These are phyloP conservation scores for Lichtheimia ramosa DNA, from an alignment of 371 early-diverging fungal species.

Conservation along the genomic window DNA sequence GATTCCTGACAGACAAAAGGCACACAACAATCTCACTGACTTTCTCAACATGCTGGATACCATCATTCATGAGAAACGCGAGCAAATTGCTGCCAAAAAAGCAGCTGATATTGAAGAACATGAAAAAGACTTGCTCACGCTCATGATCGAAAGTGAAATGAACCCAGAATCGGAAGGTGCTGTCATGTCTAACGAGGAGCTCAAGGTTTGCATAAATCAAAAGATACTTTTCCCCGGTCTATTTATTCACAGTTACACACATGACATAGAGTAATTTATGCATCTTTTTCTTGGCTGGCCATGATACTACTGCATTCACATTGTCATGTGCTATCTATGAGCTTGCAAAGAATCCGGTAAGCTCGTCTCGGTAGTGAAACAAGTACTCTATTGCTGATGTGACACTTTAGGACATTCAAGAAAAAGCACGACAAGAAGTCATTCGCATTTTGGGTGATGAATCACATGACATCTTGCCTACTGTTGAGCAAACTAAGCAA, in stretches of 20 bases:
- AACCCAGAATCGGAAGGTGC: constrained; percentile 14
- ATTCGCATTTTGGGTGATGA: constrained; percentile 43
- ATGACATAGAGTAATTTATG: constrained; percentile 38
- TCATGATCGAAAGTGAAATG: constrained; percentile 40
- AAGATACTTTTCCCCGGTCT: no score
- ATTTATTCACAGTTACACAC: constrained; percentile 17
- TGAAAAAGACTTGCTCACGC: constrained; percentile 43
- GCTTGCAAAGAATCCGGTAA: constrained; percentile 19
- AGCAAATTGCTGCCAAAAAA: constrained; percentile 12
- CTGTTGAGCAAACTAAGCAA: constrained; percentile 36
- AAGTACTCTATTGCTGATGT: neutral
- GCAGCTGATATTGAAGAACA: constrained; percentile 27
- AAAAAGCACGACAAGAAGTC: constrained; percentile 45
- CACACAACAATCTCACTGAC: constrained; percentile 30
- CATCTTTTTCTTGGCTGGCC: constrained; percentile 27
- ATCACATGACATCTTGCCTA: constrained; percentile 34
- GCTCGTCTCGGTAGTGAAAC: constrained; percentile 15
- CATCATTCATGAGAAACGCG: constrained; percentile 35
- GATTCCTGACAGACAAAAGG: constrained; percentile 30
- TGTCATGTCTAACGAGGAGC: constrained; percentile 15
- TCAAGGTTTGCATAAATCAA: constrained; percentile 8
- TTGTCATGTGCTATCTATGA: constrained; percentile 18
- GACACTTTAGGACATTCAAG: constrained; percentile 33
- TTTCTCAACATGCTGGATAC: constrained; percentile 35
- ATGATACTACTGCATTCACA: constrained; percentile 15